Base-by-base conservation (phyloP, 805 yeast genomes). In the Ogataea minuta region DNA sequence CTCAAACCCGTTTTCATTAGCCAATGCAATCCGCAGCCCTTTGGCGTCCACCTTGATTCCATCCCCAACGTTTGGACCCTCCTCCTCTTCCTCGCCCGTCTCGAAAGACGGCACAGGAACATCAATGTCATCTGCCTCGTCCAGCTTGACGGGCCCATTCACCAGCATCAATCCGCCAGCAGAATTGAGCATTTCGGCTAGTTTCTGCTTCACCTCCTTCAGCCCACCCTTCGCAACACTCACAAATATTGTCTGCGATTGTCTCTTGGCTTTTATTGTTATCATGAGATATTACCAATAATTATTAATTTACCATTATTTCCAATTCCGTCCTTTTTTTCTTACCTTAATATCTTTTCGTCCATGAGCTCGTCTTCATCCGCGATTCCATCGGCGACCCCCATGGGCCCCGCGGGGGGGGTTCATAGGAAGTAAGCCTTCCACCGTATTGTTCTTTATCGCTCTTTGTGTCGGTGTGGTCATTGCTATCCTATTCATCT, bases 391-490 rank as follows among this genome's bases (percentile, higher is more conserved):
- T n/a, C 41, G 9, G 23, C 39, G 9, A 27, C 39, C 20, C 2
- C 44, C 4, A 13, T 36, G 10, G 16, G 31, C 15, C n/a, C 43
- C 25, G 24, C 35, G 23, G 16, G 34, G 9, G 37, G 37, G 6
- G 31, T 59, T 58, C 44, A 55, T 64, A 12, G 68, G 66, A 6
- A 72, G 69, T 49, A 67, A 74, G 24, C 84, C 85, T 1, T 76
- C 84, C 1, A 77, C 84, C 1, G 77, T 79, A 24, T 61, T 81
- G 21, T 81, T 81, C 59, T 77, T 79, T 58, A 60, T 81, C 9
- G 84, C 86, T 1, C 66, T 81, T 24, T 74, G 81, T 1, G 75
- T 79, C 10, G 86, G 85, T 3, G 72, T 78, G 9, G 53, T 72
- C 15, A 77, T 79, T 27, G 84, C 84, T 4, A 14, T 67, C 0